Evolutionary conservation across 2,329 filamentous ascomycete species (phyloP), one percentile per base, ranked within the genome.

Genomic region (Clonostachys rosea): DNA sequence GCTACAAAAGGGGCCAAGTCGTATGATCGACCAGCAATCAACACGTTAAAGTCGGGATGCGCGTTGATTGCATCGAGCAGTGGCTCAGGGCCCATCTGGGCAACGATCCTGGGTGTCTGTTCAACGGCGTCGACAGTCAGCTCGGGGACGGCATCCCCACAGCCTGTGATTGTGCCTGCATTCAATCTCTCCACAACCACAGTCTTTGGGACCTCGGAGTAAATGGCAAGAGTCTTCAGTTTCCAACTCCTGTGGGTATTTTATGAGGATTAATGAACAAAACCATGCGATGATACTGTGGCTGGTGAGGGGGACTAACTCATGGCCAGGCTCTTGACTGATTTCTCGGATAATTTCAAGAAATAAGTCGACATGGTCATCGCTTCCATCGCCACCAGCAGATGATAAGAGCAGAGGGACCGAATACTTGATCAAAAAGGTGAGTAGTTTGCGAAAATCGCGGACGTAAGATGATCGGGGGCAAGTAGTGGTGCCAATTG

Each of bases 71-170:
- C 68, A n/a, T 62, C 49, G 1, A 67, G 20, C 43, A 67, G 69
- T 8, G 70, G 68, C 48, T 74, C 71, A 2, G 63, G 54, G 1
- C 70, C 70, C 61, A 72, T 71, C 50, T 75, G 71, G 2, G 65
- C 66, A 2, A 70, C 68, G 18, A 74, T 61, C 2, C 53, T 50
- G 1, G 59, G 49, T 1, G 68, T 61, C 3, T 54, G 50, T 3
- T 67, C 60, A 34, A 76, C 59, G 46, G 70, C 64, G 3, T 58
- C 47, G 12, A 59, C 54, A 2, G 58, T 68, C 42, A 76, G 50
- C 0, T 54, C 48, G 2, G 71, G 70, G 2, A 74, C 71, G 5
- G 62, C 61, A 5, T 59, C 52, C 9, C 71, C 71, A 45, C 69
- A 71, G 8, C 58, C 58, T 5, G 49, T 54, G 8, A 73, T 57